Conservation (phyloP, 345 rosid species). For the Corchorus capsularis region DNA sequence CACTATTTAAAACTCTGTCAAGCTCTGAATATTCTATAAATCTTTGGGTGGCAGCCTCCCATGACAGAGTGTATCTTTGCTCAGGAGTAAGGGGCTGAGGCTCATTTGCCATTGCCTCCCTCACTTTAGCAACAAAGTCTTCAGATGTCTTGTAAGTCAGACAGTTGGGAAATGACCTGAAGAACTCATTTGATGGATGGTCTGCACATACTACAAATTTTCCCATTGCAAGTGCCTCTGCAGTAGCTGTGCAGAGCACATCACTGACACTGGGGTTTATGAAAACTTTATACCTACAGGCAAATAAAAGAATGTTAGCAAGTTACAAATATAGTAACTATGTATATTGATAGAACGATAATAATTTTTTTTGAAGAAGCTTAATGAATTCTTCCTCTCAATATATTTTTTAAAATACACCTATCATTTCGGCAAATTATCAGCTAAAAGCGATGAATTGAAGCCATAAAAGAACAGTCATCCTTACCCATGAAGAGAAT, state of each 20-base stretch:
- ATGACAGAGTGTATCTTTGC: slow-evolving; percentile 79
- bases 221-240: slow-evolving; percentile 99
- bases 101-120: slow-evolving; percentile 80
- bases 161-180: slow-evolving; percentile 94
- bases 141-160: slow-evolving; percentile 82
- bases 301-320: slow-evolving; percentile 17
- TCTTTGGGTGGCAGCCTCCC: slow-evolving; percentile 99
- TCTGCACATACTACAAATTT: slow-evolving; percentile 95
- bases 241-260: slow-evolving; percentile 98
- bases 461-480: neutral
- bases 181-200: slow-evolving; percentile 97
- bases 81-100: slow-evolving; percentile 84
- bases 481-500: slow-evolving; percentile 86
- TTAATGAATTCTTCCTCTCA: neutral
- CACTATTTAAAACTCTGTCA: slow-evolving; percentile 49
- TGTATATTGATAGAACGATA: neutral
- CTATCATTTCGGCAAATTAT: neutral
- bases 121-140: slow-evolving; percentile 82
- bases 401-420: slow-evolving; percentile 4
- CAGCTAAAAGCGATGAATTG: neutral
- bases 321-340: neutral
- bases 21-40: slow-evolving; percentile 85
- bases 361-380: neutral
- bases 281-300: slow-evolving; percentile 95
- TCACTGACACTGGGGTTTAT: slow-evolving; percentile 95